Evolutionary conservation across 352 stramenopile genomes (phyloP).

Genomic region (Thalassiosira oceanica): DNA sequence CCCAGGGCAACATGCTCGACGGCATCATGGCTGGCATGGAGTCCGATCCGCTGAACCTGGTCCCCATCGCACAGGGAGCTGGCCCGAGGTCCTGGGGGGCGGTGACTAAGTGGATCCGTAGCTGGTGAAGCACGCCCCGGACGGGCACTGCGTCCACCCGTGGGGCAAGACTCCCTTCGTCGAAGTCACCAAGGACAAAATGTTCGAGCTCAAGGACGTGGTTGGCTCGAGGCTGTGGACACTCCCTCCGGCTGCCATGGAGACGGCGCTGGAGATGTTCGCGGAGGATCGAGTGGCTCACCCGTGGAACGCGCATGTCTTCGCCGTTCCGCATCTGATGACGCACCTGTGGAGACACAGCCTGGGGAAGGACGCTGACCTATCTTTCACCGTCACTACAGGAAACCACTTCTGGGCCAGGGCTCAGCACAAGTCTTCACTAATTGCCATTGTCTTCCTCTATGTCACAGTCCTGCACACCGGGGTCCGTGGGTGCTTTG

Average conservation of each 20-base stretch:
- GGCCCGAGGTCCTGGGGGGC: neutral
- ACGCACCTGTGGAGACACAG: neutral
- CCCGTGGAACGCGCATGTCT: conserved; percentile 10
- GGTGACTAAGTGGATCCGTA: neutral
- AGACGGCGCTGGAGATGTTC: conserved; percentile 13
- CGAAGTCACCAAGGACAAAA: neutral
- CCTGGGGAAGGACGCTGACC: conserved; percentile 15
- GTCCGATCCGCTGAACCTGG: conserved; percentile 11
- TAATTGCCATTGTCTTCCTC: conserved; percentile 26
- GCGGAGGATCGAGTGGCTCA: conserved; percentile 1
- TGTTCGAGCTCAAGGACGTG: neutral
- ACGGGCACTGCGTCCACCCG: neutral
- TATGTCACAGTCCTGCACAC: conserved; percentile 1
- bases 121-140: no score
- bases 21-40: conserved; percentile 40
- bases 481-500: conserved; percentile 4
- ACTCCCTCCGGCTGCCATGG: conserved; percentile 18
- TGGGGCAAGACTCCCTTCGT: neutral
- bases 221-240: conserved; percentile 15
- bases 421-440: conserved; percentile 20
- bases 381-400: conserved; percentile 6
- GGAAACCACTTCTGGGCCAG: conserved; percentile 1
- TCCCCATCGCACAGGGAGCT: conserved; percentile 22
- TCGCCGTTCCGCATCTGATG: conserved; percentile 5
- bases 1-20: conserved; percentile 13